Conservation (phyloP, 2,329 filamentous ascomycete species). For the Aspergillus brasiliensis region DNA sequence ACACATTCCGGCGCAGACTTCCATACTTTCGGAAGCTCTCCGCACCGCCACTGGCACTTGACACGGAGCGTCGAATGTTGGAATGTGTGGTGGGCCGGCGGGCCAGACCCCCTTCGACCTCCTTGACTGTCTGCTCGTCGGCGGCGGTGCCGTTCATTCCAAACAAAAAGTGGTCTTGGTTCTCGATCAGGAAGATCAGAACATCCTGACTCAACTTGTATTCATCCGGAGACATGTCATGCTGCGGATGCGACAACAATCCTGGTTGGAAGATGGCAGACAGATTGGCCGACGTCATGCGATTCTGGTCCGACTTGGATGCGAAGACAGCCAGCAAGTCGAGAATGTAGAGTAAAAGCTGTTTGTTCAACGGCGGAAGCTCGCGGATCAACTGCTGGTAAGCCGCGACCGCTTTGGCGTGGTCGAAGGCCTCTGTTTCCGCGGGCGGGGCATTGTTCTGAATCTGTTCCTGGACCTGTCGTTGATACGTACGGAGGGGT, state of each 20-base stretch:
- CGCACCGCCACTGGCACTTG: slow-evolving; percentile 83
- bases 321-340: slow-evolving; percentile 96
- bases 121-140: slow-evolving; percentile 74
- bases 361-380: slow-evolving; percentile 87
- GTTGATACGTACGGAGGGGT: slow-evolving; percentile 71
- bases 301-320: slow-evolving; percentile 92
- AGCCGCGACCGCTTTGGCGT: slow-evolving; percentile 71
- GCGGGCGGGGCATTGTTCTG: slow-evolving; percentile 69
- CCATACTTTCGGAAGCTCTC: slow-evolving; percentile 81
- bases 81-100: slow-evolving; percentile 53
- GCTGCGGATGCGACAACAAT: slow-evolving; percentile 87
- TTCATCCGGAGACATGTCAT: slow-evolving; percentile 93
- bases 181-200: slow-evolving; percentile 95
- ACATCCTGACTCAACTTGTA: slow-evolving; percentile 96
- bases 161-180: slow-evolving; percentile 97
- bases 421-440: slow-evolving; percentile 73
- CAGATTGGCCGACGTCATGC: slow-evolving; percentile 93
- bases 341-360: slow-evolving; percentile 91
- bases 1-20: slow-evolving; percentile 81
- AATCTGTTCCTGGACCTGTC: slow-evolving; percentile 71
- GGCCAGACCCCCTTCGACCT: slow-evolving; percentile 66
- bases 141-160: slow-evolving; percentile 99
- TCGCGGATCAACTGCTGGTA: slow-evolving; percentile 93
- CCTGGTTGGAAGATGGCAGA: slow-evolving; percentile 98
- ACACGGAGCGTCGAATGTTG: slow-evolving; percentile 71